phyloP scores from a whole-genome alignment of 176 grass and related monocot genomes.

The Zoysia japonica region DNA sequence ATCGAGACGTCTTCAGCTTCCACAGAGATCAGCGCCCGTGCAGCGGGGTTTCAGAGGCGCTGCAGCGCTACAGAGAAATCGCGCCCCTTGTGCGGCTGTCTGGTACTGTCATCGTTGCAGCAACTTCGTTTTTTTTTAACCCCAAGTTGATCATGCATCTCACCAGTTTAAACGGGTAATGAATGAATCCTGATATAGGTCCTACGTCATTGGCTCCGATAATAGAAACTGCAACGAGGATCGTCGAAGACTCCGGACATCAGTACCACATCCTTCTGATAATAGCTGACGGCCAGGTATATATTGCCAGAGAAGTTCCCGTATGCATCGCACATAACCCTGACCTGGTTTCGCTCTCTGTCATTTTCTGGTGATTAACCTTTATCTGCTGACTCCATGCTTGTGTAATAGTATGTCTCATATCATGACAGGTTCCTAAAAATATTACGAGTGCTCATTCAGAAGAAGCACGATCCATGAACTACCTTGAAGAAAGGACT shows the following conservation, averaged over 20 bases:
- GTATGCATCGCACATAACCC: neutral
- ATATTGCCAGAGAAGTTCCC: no score
- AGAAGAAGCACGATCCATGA: conserved; percentile 24
- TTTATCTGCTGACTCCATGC: neutral
- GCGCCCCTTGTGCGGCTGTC: conserved; percentile 36
- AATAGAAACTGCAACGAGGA: conserved; percentile 58
- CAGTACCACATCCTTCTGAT: conserved; percentile 82
- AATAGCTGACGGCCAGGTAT: conserved; percentile 76
- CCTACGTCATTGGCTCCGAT: conserved; percentile 77
- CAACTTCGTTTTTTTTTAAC: no score
- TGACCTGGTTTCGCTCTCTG: neutral
- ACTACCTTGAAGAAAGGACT: conserved; percentile 44
- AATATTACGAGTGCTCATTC: neutral
- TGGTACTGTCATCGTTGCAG: conserved; percentile 37
- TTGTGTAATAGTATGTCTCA: neutral
- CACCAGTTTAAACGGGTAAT: no score
- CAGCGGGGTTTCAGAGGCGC: conserved; percentile 40
- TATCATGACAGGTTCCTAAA: conserved; percentile 14
- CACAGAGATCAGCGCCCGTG: conserved; percentile 33
- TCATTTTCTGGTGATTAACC: neutral
- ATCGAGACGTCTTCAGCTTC: conserved; percentile 61
- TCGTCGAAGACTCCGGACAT: conserved; percentile 40
- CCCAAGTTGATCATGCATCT: no score
- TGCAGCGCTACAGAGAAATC: conserved; percentile 60
- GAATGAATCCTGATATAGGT: conserved; percentile 39